Evolutionary conservation across 257 asterid species (phyloP).

Genomic region (Solanum sparsipilum): DNA sequence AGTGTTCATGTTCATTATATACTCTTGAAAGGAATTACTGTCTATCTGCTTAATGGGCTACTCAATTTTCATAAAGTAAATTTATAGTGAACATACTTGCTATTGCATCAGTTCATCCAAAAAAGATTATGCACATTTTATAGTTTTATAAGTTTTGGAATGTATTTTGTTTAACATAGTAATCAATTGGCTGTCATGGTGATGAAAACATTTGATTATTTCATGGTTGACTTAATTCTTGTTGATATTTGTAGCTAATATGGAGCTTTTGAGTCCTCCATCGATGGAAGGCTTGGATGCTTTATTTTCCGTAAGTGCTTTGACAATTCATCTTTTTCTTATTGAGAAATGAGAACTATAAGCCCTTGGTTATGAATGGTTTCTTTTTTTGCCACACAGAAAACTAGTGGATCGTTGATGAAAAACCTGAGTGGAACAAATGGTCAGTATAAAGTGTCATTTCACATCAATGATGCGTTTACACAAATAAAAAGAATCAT

Average conservation of each 20-base stretch:
- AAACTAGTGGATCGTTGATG: background rate
- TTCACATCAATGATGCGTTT: background rate
- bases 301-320: constrained; percentile 45
- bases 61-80: background rate
- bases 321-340: background rate
- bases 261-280: constrained; percentile 52
- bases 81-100: background rate
- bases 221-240: background rate
- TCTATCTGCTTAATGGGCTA: background rate
- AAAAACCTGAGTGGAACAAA: constrained; percentile 11
- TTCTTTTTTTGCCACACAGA: constrained; percentile 6
- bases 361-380: background rate
- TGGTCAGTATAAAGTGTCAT: background rate
- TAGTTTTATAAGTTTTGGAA: background rate
- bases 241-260: constrained; percentile 28
- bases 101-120: background rate
- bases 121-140: background rate
- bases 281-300: constrained; percentile 67
- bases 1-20: background rate
- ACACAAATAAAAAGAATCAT: background rate
- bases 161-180: background rate
- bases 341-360: background rate
- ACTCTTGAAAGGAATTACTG: background rate
- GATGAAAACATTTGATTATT: background rate
- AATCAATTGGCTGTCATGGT: background rate